Conservation (phyloP, 805 yeast species). For the Sugiyamaella lignohabitans region DNA sequence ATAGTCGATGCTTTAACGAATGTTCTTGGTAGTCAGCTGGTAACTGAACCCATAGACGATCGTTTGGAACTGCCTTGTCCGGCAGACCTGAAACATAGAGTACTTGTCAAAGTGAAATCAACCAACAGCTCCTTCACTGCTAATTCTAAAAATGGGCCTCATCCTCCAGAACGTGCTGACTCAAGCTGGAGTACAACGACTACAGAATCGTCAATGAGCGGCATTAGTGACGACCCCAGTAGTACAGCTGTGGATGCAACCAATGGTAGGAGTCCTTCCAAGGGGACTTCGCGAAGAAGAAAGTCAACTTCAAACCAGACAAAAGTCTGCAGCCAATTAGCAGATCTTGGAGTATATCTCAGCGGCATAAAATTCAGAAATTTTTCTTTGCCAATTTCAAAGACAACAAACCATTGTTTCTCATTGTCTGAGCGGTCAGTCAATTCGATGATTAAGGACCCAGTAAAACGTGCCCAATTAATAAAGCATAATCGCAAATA, state of each 20-base stretch:
- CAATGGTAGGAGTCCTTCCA: no score
- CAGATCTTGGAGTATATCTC: slow-evolving; percentile 61
- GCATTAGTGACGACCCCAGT: slow-evolving; percentile 5
- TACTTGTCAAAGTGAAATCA: slow-evolving; percentile 74
- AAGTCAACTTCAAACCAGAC: slow-evolving; percentile 14
- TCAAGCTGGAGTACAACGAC: slow-evolving; percentile 26
- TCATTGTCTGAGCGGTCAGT: slow-evolving; percentile 75
- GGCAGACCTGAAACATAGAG: slow-evolving; percentile 55
- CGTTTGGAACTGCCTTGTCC: slow-evolving; percentile 60
- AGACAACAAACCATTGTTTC: slow-evolving; percentile 72
- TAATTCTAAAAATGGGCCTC: not conserved
- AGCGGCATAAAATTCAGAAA: slow-evolving; percentile 74
- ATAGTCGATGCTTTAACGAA: slow-evolving; percentile 49
- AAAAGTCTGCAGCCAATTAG: slow-evolving; percentile 37
- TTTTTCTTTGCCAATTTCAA: slow-evolving; percentile 81
- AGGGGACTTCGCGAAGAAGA: slow-evolving; percentile 2
- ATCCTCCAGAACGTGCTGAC: slow-evolving; percentile 20
- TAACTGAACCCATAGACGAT: slow-evolving; percentile 36
- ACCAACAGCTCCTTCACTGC: slow-evolving; percentile 25
- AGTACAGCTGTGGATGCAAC: not conserved
- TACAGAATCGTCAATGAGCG: slow-evolving; percentile 5
- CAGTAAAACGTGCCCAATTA: slow-evolving; percentile 46
- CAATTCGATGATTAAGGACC: slow-evolving; percentile 57
- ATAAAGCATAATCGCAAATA: slow-evolving; percentile 70
- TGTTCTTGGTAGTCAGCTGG: slow-evolving; percentile 52